phyloP scores from a whole-genome alignment of 371 early-diverging fungal species.

The Rhizopus microsporus region DNA sequence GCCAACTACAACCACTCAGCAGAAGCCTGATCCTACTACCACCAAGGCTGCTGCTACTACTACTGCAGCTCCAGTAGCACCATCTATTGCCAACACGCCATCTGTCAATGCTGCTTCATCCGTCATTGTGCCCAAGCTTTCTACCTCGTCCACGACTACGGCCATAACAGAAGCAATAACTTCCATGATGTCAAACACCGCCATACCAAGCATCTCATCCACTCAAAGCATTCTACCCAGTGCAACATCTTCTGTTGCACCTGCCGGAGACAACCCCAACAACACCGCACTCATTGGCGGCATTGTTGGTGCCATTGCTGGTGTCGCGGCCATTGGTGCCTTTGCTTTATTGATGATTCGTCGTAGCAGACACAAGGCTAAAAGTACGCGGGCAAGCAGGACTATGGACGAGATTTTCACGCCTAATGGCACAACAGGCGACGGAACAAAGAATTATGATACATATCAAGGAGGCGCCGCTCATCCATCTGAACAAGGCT shows the following conservation, averaged over 20 bases:
- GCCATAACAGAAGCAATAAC: too few species aligned
- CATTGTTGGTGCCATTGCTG: conserved; percentile 5
- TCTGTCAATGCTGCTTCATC: neutral
- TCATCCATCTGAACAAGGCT: conserved; percentile 5
- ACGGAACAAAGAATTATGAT: neutral
- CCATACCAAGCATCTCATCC: neutral
- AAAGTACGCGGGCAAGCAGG: conserved; percentile 20
- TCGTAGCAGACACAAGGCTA: neutral
- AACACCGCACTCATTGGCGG: conserved; percentile 6
- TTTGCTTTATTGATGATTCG: conserved; percentile 8
- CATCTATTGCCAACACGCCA: neutral
- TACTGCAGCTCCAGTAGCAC: neutral
- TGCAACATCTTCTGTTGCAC: neutral
- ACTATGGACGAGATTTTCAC: conserved; percentile 29
- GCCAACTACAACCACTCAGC: neutral
- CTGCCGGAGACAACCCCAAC: neutral
- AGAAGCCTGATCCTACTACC: conserved; percentile 1
- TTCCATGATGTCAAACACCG: too few species aligned
- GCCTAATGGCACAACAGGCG: conserved; percentile 14
- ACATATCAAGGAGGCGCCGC: neutral
- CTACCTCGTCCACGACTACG: too few species aligned
- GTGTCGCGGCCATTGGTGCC: conserved; percentile 1
- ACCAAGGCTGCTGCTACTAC: conserved; percentile 5
- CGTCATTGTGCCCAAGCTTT: neutral
- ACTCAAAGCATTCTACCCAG: neutral